A percentile compares a stretch with the other conserved stretches of the same genome.
Evolutionary conservation across 805 yeast genomes (phyloP).

Genomic region (Debaryomyces castellii): DNA sequence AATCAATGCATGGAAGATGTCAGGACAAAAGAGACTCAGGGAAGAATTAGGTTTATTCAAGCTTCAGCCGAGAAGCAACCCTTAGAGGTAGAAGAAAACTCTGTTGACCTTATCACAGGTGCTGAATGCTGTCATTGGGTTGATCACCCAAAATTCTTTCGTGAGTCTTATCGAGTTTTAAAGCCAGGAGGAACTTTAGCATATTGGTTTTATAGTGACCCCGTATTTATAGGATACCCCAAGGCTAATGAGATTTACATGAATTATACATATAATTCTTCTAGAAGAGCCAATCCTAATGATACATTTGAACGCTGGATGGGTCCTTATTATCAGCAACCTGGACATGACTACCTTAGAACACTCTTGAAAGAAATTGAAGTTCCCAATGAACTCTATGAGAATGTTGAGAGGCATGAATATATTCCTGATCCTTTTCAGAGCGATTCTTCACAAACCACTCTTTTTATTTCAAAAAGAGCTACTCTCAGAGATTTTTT

Average conservation of each 20-base stretch:
- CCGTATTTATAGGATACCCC: constrained; percentile 52
- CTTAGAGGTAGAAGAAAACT: constrained; percentile 11
- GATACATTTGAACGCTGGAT: constrained; percentile 40
- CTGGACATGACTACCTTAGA: constrained; percentile 44
- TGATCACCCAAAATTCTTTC: constrained; percentile 52
- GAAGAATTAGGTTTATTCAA: constrained; percentile 16
- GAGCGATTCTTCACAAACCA: constrained; percentile 20
- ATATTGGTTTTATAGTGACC: constrained; percentile 79
- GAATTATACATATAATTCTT: constrained; percentile 47
- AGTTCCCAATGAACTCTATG: constrained; percentile 23
- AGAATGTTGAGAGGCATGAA: constrained; percentile 23
- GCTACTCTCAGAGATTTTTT: constrained; percentile 19
- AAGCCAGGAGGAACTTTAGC: constrained; percentile 68
- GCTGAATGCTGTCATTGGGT: constrained; percentile 92
- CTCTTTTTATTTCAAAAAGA: constrained; percentile 19
- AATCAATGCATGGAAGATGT: constrained; percentile 20
- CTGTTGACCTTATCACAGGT: constrained; percentile 68
- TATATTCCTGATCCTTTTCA: constrained; percentile 19
- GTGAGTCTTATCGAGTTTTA: constrained; percentile 48
- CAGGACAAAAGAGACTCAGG: constrained; percentile 11
- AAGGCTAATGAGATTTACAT: constrained; percentile 54
- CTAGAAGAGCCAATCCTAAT: constrained; percentile 11
- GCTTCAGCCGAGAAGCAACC: constrained; percentile 30
- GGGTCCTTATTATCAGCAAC: constrained; percentile 49
- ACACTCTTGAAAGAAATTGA: constrained; percentile 39